Conservation (phyloP, 2,329 filamentous ascomycete species). For the Sordariomycetes sp. region DNA sequence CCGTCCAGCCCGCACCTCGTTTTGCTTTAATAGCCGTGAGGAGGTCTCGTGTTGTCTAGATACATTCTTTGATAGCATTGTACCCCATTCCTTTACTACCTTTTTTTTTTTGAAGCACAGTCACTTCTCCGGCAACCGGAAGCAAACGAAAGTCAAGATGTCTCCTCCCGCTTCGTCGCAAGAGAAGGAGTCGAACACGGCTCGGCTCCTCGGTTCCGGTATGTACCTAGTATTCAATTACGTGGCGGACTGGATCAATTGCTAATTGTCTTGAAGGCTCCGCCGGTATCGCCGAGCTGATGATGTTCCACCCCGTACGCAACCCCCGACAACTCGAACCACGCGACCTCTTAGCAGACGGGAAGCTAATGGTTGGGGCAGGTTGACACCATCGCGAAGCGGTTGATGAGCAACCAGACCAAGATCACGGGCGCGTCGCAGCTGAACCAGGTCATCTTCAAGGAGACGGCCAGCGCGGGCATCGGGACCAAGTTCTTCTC, state of each 20-base stretch:
- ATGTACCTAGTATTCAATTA: constrained; percentile 10
- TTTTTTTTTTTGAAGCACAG: background rate
- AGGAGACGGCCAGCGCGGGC: constrained; percentile 64
- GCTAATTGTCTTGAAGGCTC: constrained; percentile 43
- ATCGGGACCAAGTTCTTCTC: constrained; percentile 74
- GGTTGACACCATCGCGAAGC: constrained; percentile 98
- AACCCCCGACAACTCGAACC: constrained; percentile 1
- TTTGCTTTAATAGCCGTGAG: background rate
- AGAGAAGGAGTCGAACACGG: constrained; percentile 78
- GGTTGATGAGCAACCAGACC: constrained; percentile 95
- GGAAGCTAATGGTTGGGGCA: constrained; percentile 17
- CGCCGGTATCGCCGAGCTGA: constrained; percentile 84
- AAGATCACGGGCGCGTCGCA: constrained; percentile 31
- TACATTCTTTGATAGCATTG: background rate
- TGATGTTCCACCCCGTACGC: constrained; percentile 79
- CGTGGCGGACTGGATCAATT: background rate
- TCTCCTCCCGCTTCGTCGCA: constrained; percentile 37
- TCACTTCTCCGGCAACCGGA: background rate
- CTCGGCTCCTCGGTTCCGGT: constrained; percentile 88
- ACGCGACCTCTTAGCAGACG: background rate
- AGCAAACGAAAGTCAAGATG: constrained; percentile 26
- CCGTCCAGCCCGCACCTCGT: background rate
- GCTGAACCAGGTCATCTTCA: constrained; percentile 90
- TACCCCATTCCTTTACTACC: constrained; percentile 1
- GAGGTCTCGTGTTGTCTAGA: no score